phyloP scores from a whole-genome alignment of 1,139 yeast species.

The Pichia norvegensis region DNA sequence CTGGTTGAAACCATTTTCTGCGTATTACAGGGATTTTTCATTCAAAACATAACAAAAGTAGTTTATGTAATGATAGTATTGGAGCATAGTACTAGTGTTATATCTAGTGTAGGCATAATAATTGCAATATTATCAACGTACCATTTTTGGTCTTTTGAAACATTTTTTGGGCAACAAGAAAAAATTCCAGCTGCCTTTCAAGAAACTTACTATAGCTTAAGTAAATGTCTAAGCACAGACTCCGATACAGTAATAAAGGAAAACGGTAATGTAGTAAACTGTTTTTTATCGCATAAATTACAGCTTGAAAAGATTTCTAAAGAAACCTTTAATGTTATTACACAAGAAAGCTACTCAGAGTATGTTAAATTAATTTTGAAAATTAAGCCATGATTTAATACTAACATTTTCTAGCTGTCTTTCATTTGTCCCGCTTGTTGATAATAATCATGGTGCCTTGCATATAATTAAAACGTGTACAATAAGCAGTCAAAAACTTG shows the following conservation, averaged over 20 bases:
- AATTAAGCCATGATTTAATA: background rate
- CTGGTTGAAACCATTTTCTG: no score
- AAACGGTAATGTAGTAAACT: background rate
- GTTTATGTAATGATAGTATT: no score
- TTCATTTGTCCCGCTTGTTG: slow-evolving; percentile 5
- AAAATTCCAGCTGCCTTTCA: slow-evolving; percentile 7
- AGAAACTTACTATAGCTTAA: slow-evolving; percentile 1
- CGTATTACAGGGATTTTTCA: background rate
- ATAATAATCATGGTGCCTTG: slow-evolving; percentile 1
- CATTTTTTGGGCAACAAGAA: background rate
- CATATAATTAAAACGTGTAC: slow-evolving; percentile 4
- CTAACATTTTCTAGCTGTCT: slow-evolving; percentile 7
- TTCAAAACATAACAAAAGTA: no score
- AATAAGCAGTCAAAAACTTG: background rate
- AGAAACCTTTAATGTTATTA: background rate
- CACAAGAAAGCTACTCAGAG: slow-evolving; percentile 6
- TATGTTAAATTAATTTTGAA: slow-evolving; percentile 1
- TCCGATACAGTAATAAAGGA: background rate
- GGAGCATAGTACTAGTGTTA: no score
- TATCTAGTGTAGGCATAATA: background rate
- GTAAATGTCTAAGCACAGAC: slow-evolving; percentile 1
- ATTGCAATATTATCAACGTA: background rate
- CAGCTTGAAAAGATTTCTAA: slow-evolving; percentile 2
- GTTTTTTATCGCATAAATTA: slow-evolving; percentile 5
- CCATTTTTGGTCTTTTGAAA: background rate